Conservation (phyloP, 495 filamentous ascomycete species). For the Bombardia bombarda region DNA sequence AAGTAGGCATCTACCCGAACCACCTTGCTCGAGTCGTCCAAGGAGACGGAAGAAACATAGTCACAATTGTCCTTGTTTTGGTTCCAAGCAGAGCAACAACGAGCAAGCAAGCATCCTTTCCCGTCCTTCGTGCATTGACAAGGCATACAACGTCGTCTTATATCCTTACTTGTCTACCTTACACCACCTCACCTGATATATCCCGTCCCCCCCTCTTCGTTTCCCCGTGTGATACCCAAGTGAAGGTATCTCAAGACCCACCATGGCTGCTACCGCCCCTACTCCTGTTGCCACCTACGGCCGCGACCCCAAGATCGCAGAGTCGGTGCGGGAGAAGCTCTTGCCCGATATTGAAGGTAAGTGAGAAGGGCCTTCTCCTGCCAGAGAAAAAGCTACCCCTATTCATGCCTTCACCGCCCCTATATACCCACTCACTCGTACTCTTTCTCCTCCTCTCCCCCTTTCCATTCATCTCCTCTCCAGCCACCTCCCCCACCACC, state of each 20-base stretch:
- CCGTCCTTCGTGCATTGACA: too few species aligned
- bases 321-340: constrained; percentile 20
- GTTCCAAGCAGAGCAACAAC: too few species aligned
- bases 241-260: too few species aligned
- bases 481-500: background rate
- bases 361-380: too few species aligned
- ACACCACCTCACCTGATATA: background rate
- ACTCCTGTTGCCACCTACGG: constrained; percentile 21
- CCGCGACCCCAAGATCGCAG: constrained; percentile 19
- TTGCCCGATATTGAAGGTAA: constrained; percentile 23
- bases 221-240: background rate
- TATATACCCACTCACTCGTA: background rate
- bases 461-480: background rate
- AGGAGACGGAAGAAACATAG: too few species aligned
- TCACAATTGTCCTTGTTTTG: too few species aligned
- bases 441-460: background rate
- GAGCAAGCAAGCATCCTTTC: too few species aligned
- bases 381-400: too few species aligned
- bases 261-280: background rate
- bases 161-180: background rate
- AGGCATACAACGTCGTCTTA: too few species aligned
- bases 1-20: too few species aligned
- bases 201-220: background rate
- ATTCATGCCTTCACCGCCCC: too few species aligned
- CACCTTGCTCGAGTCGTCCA: too few species aligned